Conservation (phyloP, 805 yeast genomes). For the Saturnispora galanensis region DNA sequence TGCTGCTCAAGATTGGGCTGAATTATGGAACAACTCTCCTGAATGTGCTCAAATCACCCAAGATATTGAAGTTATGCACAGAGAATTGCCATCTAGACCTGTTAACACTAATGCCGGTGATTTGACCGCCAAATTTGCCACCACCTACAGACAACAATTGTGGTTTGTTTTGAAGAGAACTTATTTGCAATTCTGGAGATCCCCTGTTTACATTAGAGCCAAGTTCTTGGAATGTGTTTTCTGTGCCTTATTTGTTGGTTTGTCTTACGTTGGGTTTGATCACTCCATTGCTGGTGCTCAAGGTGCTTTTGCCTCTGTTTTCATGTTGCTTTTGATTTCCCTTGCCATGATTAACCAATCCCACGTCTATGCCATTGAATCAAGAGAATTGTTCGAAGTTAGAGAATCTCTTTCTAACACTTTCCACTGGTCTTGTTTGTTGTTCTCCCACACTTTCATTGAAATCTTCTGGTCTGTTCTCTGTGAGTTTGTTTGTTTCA, state of each 20-base stretch:
- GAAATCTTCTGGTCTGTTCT: slow-evolving; percentile 53
- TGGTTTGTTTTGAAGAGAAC: slow-evolving; percentile 31
- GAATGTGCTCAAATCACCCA: slow-evolving; percentile 25
- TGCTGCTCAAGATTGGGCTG: slow-evolving; percentile 51
- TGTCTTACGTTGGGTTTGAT: slow-evolving; percentile 51
- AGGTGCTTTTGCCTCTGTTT: slow-evolving; percentile 43
- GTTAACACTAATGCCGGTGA: slow-evolving; percentile 19
- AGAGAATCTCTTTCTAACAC: slow-evolving; percentile 64
- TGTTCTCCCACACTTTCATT: slow-evolving; percentile 41
- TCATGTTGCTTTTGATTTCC: slow-evolving; percentile 50
- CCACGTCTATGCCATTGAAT: slow-evolving; percentile 45
- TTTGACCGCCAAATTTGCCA: slow-evolving; percentile 30
- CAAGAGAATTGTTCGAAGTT: slow-evolving; percentile 57
- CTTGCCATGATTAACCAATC: slow-evolving; percentile 56
- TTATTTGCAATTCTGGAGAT: slow-evolving; percentile 37
- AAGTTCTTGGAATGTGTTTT: slow-evolving; percentile 35
- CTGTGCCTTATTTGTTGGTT: slow-evolving; percentile 41
- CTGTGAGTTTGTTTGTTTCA: slow-evolving; percentile 38
- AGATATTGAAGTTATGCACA: slow-evolving; percentile 25
- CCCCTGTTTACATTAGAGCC: slow-evolving; percentile 42
- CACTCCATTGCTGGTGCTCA: slow-evolving; percentile 44
- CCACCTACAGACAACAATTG: slow-evolving; percentile 34
- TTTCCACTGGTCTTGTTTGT: slow-evolving; percentile 56
- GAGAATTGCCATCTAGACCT: slow-evolving; percentile 22
- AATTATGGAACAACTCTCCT: slow-evolving; percentile 42